A percentile compares a stretch with the other conserved stretches of the same genome.
These are phyloP conservation scores for Calonectria montana DNA, from an alignment of 2,329 filamentous ascomycete genomes.

Conservation along the genomic window DNA sequence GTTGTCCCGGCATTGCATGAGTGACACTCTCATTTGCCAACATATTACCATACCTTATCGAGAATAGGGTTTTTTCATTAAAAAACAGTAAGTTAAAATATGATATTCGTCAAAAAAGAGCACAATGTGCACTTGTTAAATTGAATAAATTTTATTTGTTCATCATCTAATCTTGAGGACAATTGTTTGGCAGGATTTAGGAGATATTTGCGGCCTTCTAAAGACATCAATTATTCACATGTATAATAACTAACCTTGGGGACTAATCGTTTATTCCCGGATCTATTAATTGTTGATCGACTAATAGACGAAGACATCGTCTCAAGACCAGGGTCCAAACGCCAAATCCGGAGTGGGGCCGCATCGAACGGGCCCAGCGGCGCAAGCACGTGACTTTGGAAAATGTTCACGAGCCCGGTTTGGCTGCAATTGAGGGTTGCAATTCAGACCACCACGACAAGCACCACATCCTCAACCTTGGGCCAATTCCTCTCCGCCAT, in stretches of 20 bases:
- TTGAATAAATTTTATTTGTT: not conserved
- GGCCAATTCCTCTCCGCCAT: slow-evolving; percentile 38
- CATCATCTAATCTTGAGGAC: not conserved
- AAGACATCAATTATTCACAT: not conserved
- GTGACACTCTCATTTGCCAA: too few relatives aligned
- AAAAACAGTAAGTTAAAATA: too few relatives aligned
- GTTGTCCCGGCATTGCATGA: too few relatives aligned
- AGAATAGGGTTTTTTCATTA: too few relatives aligned
- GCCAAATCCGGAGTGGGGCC: slow-evolving; percentile 34
- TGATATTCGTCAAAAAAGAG: not conserved
- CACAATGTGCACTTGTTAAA: too few relatives aligned
- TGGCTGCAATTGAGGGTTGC: slow-evolving; percentile 15
- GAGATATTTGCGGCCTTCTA: not conserved
- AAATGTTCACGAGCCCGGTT: slow-evolving; percentile 46
- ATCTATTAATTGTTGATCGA: not conserved
- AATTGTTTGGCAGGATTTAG: too few relatives aligned
- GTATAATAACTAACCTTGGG: not conserved
- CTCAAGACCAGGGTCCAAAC: not conserved
- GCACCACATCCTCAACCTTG: slow-evolving; percentile 19
- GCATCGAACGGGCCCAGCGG: slow-evolving; percentile 24
- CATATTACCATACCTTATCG: too few relatives aligned
- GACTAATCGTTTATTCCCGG: not conserved
- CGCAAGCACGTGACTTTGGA: slow-evolving; percentile 44
- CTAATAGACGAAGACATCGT: not conserved
- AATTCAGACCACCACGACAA: slow-evolving; percentile 13